Percentiles rank a stretch among this genome's conserved stretches.
These are phyloP conservation scores for Gastrolobium villosum DNA, from an alignment of 306 rosid species.

Conservation along the genomic window DNA sequence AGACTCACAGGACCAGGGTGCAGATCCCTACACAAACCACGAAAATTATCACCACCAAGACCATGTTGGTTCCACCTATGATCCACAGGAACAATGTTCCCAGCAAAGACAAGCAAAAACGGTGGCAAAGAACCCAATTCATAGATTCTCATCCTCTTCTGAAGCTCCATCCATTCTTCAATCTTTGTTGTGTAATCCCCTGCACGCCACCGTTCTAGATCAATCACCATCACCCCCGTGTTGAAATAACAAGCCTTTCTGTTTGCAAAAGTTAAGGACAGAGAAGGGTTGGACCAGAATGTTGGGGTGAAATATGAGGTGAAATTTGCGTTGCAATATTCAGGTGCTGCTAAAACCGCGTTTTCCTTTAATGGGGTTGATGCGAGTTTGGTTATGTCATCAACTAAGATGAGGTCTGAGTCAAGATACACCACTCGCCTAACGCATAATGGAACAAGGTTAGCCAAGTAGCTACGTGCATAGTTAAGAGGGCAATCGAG, in stretches of 20 bases:
- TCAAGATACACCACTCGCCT: slow-evolving; percentile 86
- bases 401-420: slow-evolving; percentile 88
- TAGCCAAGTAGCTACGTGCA: slow-evolving; percentile 79
- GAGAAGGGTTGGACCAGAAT: slow-evolving; percentile 87
- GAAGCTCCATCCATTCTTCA: slow-evolving; percentile 97
- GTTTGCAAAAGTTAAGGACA: slow-evolving; percentile 72
- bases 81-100: slow-evolving; percentile 76
- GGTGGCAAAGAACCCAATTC: slow-evolving; percentile 90
- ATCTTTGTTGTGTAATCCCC: slow-evolving; percentile 79
- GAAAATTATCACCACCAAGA: slow-evolving; percentile 85
- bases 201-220: slow-evolving; percentile 78
- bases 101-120: slow-evolving; percentile 83
- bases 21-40: slow-evolving; percentile 79
- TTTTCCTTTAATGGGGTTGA: slow-evolving; percentile 56
- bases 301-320: slow-evolving; percentile 77
- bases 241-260: slow-evolving; percentile 84
- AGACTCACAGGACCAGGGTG: slow-evolving; percentile 93
- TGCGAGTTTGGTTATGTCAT: slow-evolving; percentile 88
- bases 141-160: slow-evolving; percentile 87
- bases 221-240: slow-evolving; percentile 98
- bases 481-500: slow-evolving; percentile 93
- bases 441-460: slow-evolving; percentile 74
- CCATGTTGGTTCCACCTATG: slow-evolving; percentile 98
- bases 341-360: slow-evolving; percentile 83
- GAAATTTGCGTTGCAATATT: slow-evolving; percentile 96